Evolutionary conservation across 2,329 filamentous ascomycete species (phyloP), one percentile per base, ranked within the genome.

Genomic region (Camillea tinctor): DNA sequence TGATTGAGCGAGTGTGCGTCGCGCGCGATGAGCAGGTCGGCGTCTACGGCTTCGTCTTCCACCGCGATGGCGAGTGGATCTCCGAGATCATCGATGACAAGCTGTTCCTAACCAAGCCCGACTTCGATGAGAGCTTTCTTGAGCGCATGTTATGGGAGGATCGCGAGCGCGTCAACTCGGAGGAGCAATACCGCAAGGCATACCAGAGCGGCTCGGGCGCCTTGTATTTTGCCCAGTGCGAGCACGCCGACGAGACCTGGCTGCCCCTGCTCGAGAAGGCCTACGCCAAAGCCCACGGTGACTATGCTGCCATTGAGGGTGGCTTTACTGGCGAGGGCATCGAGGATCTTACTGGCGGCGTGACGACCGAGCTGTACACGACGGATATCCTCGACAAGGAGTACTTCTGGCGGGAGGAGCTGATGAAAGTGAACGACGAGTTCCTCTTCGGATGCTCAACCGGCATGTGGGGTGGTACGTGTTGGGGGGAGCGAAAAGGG

Each of bases 1-100:
- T 93, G 62, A 90, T 95, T 56, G 86, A 93, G 72, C 83, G 79
- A 57, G 80, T 93, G 8, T 95, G 91, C 65, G 88, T 95, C 53
- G 88, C 85, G 4, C 83, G 85, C 13, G 85, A 95, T 65, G 85
- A 91, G 70, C 80, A 84, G 30, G 85, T 93, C 2, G 91, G 91
- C 13, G 90, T 94, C 1, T 95, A 95, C 66, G 92, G 92, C 1
- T 95, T 95, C 66, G 90, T 95, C 11, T 94, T 95, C 71, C 86
- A 90, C 74, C 84, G 91, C 66, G 91, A 94, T 67, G 90, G 90
- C 20, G 89, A 91, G 72, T 94, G 90, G 82, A 77, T 82, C 64
- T 84, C 80, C 1, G 82, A 83, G 71, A 82, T 85, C 65, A 82
- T 85, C 49, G 83, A 85, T 57, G 83, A 85, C 68, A 83, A 83